phyloP scores from a whole-genome alignment of 352 stramenopile species.

The Pythium monospermum region DNA sequence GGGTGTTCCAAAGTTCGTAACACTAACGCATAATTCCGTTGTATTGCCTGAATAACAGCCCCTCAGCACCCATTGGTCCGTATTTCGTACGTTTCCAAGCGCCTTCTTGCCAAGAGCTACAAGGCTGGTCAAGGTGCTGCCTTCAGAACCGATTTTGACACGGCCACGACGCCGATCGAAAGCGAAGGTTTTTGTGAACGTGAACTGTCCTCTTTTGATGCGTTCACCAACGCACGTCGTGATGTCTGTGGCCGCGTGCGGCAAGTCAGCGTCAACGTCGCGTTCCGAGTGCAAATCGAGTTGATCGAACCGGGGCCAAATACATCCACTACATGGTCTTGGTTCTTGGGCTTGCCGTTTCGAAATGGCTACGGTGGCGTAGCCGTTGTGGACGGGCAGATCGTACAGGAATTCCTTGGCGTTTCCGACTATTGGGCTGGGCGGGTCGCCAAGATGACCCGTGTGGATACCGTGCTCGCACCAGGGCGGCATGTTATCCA shows the following conservation, averaged over 20 bases:
- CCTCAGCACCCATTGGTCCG: slow-evolving; percentile 33
- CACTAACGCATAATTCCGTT: neutral
- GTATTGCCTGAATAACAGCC: slow-evolving; percentile 14
- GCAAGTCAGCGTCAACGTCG: slow-evolving; percentile 34
- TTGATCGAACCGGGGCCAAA: slow-evolving; percentile 35
- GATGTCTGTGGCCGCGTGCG: slow-evolving; percentile 43
- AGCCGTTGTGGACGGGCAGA: slow-evolving; percentile 35
- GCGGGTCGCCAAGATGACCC: slow-evolving; percentile 29
- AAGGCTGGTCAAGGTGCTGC: slow-evolving; percentile 30
- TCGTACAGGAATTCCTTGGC: slow-evolving; percentile 44
- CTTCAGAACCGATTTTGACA: slow-evolving; percentile 45
- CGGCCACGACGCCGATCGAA: slow-evolving; percentile 30
- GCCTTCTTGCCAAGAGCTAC: slow-evolving; percentile 25
- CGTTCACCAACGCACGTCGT: slow-evolving; percentile 35
- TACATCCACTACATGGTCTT: slow-evolving; percentile 35
- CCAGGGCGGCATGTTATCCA: slow-evolving; percentile 37
- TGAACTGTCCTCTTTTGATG: slow-evolving; percentile 33
- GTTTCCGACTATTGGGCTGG: slow-evolving; percentile 37
- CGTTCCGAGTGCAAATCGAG: slow-evolving; percentile 44
- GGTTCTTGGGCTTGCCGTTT: slow-evolving; percentile 52
- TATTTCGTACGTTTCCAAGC: slow-evolving; percentile 48
- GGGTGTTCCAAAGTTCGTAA: no score
- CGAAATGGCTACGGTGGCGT: slow-evolving; percentile 40
- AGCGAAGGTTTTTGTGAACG: slow-evolving; percentile 55
- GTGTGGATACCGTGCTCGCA: slow-evolving; percentile 36